phyloP scores from a whole-genome alignment of 352 stramenopile genomes.

The Globisporangium rhizosaccharum region DNA sequence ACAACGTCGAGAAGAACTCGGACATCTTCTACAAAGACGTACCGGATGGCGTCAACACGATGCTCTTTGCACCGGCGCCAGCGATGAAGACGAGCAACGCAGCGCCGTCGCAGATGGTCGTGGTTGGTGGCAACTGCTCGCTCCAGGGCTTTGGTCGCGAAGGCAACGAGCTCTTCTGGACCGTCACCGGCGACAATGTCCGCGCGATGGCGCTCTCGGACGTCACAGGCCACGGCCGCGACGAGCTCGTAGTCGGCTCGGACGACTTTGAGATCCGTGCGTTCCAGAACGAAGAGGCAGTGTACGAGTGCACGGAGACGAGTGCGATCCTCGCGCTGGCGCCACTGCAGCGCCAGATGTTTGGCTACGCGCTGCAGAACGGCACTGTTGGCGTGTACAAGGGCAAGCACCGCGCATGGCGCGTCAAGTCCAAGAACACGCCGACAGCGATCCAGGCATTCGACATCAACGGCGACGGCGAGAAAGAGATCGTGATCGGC shows the following conservation, averaged over 20 bases:
- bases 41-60: constrained; percentile 79
- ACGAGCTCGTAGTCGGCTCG: constrained; percentile 85
- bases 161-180: constrained; percentile 88
- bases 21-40: constrained; percentile 93
- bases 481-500: constrained; percentile 85
- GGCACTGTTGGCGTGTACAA: constrained; percentile 92
- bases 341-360: constrained; percentile 64
- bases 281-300: constrained; percentile 87
- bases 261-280: constrained; percentile 90
- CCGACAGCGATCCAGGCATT: constrained; percentile 79
- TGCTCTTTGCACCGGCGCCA: constrained; percentile 62
- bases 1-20: constrained; percentile 92
- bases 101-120: constrained; percentile 56
- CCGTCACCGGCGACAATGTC: constrained; percentile 89
- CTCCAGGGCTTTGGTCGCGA: constrained; percentile 83
- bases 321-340: constrained; percentile 68
- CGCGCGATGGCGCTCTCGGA: constrained; percentile 75
- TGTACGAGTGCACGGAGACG: constrained; percentile 88
- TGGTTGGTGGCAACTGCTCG: constrained; percentile 88
- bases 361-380: constrained; percentile 88
- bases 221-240: constrained; percentile 52
- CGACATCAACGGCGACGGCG: constrained; percentile 88
- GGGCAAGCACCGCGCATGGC: constrained; percentile 81
- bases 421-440: constrained; percentile 90
- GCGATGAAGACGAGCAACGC: constrained; percentile 25